Evolutionary conservation across 176 grass and related monocot genomes (phyloP).

Genomic region (Oryza nivara): DNA sequence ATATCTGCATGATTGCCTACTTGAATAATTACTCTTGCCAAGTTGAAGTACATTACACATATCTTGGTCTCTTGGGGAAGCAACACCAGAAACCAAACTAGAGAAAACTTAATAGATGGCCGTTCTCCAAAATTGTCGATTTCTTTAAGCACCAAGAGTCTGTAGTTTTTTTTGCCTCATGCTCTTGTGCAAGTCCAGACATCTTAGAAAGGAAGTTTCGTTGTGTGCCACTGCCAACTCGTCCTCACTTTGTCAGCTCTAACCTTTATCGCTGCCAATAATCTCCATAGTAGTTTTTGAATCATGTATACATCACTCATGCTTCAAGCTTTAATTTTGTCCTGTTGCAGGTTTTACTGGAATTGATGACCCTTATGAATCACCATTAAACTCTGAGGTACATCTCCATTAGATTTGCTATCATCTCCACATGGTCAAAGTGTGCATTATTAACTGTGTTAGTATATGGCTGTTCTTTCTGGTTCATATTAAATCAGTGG

Average conservation of each 20-base stretch:
- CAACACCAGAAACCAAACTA: not conserved
- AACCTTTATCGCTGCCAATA: not conserved
- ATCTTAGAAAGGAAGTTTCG: not conserved
- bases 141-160: not conserved
- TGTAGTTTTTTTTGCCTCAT: not conserved
- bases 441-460: slow-evolving; percentile 1
- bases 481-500: slow-evolving; percentile 13
- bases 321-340: slow-evolving; percentile 25
- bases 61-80: not conserved
- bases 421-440: slow-evolving; percentile 32
- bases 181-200: not conserved
- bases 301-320: not conserved
- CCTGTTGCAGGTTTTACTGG: slow-evolving; percentile 90
- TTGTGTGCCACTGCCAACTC: not conserved
- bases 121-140: not conserved
- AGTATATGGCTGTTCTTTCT: slow-evolving; percentile 4
- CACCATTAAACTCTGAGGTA: slow-evolving; percentile 91
- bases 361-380: slow-evolving; percentile 95
- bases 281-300: not conserved
- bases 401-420: slow-evolving; percentile 7
- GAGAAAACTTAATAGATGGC: not conserved
- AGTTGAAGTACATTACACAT: not conserved
- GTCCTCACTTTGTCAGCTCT: not conserved
- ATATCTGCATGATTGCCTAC: not conserved
- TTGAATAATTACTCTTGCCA: not conserved